phyloP scores from a whole-genome alignment of 2,329 filamentous ascomycete genomes.

The Colletotrichum sp. region DNA sequence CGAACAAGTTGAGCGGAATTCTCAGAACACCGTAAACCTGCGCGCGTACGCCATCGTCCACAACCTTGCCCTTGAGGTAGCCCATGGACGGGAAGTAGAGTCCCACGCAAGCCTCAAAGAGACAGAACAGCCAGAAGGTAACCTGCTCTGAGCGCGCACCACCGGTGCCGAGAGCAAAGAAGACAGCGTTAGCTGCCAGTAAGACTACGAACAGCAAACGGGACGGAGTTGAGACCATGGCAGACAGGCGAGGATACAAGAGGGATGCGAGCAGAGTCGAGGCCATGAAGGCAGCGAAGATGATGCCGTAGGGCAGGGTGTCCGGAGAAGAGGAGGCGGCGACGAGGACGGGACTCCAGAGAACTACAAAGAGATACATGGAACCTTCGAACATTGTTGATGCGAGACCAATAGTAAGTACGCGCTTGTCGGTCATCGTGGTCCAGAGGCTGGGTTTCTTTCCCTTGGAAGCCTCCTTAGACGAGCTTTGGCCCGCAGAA shows the following conservation, averaged over 20 bases:
- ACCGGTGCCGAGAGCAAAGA: constrained; percentile 37
- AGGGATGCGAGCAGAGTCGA: constrained; percentile 65
- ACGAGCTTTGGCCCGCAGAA: constrained; percentile 22
- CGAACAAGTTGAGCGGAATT: constrained; percentile 63
- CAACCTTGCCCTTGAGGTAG: constrained; percentile 54
- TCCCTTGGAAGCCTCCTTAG: neutral
- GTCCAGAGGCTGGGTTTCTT: constrained; percentile 22
- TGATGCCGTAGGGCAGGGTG: constrained; percentile 51
- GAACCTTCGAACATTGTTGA: constrained; percentile 64
- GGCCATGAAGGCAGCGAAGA: constrained; percentile 65
- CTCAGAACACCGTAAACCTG: constrained; percentile 59
- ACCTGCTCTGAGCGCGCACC: constrained; percentile 38
- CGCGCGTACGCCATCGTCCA: constrained; percentile 57
- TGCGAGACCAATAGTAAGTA: constrained; percentile 54
- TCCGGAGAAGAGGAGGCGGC: constrained; percentile 31
- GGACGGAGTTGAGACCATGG: constrained; percentile 15
- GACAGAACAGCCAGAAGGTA: constrained; percentile 59
- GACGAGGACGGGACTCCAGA: constrained; percentile 59
- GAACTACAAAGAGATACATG: constrained; percentile 66
- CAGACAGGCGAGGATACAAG: constrained; percentile 39
- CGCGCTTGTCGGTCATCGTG: constrained; percentile 44
- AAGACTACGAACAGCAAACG: constrained; percentile 42
- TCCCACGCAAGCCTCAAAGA: constrained; percentile 61
- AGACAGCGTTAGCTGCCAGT: constrained; percentile 37
- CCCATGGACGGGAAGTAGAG: constrained; percentile 62